phyloP scores from a whole-genome alignment of 257 asterid genomes.

The Fraxinus americana region DNA sequence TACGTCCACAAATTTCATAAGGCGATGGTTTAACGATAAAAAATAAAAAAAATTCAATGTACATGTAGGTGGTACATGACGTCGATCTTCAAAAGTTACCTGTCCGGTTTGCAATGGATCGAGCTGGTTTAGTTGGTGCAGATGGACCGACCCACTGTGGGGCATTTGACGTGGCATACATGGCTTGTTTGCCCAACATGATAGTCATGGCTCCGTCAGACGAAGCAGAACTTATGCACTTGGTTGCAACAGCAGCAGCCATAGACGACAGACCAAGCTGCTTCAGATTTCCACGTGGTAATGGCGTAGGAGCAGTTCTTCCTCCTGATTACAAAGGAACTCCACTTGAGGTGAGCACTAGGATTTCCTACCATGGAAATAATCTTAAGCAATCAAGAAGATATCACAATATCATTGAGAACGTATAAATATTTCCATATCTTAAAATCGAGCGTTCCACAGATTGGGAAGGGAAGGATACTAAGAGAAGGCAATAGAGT shows the following conservation, averaged over 20 bases:
- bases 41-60: neutral
- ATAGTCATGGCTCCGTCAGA: conserved; percentile 57
- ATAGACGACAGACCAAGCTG: conserved; percentile 52
- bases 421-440: neutral
- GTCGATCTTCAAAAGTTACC: conserved; percentile 57
- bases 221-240: conserved; percentile 55
- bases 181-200: conserved; percentile 65
- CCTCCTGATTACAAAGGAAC: conserved; percentile 44
- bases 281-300: conserved; percentile 55
- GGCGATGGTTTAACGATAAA: too few species aligned
- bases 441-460: neutral
- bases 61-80: conserved; percentile 49
- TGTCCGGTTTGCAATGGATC: conserved; percentile 58
- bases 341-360: conserved; percentile 45
- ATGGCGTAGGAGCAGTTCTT: conserved; percentile 46
- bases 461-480: conserved; percentile 52
- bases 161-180: conserved; percentile 50
- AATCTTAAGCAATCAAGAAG: too few species aligned
- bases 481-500: conserved; percentile 41
- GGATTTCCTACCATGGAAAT: neutral
- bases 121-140: conserved; percentile 58
- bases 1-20: too few species aligned
- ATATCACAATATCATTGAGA: neutral
- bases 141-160: conserved; percentile 62
- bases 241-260: conserved; percentile 53